Base-by-base conservation (phyloP, 768 basidiomycete genomes). In the Termitomyces sp. region DNA sequence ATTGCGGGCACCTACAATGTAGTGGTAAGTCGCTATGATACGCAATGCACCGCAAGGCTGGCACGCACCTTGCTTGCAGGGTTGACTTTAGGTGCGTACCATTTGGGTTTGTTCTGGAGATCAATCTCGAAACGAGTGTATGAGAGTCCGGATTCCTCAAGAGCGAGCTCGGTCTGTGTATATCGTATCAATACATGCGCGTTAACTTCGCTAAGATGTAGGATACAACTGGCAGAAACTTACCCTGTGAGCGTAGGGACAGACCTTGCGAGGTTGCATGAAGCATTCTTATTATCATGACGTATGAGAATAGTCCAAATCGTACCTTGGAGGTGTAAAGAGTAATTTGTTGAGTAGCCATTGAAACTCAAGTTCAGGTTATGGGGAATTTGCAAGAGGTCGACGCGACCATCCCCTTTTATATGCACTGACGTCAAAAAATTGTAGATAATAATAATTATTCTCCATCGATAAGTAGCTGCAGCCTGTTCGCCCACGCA, bases 51-150 rank as follows among this genome's bases (percentile, higher is more conserved):
- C 13, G 35, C 13, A 11, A 6, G 6, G 38, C 4, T 26, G 35
- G n/a, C 10, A 32, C n/a, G n/a, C 18, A 84, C 86, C 78, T 87
- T 88, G 71, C 80, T 79, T 0, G 79, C 84, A 1, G 82, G 82
- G 69, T 88, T 89, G 40, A 89, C 79, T 59, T 82, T 78, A 0
- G 78, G 76, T 0, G 79, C 79, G 64, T 85, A 87, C 86, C 86
- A 88, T 53, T 79, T 81, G 0, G 86, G 86, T 71, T 88, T 89
- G 72, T 85, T 83, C 60, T 56, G 51, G 16, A 89, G 69, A 62
- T 87, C 83, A 46, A 89, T 79, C 60, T 86, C 79, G 60, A 73
- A 85, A 14, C 76, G 68, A 26, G 72, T 80, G 66, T 72, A 82
- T 1, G 74, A 62, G 3, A 79, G 74, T 4, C 77, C 74, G 2